These are phyloP conservation scores for Trichosporon faecale DNA, from an alignment of 1,284 basidiomycete genomes.

Conservation along the genomic window DNA sequence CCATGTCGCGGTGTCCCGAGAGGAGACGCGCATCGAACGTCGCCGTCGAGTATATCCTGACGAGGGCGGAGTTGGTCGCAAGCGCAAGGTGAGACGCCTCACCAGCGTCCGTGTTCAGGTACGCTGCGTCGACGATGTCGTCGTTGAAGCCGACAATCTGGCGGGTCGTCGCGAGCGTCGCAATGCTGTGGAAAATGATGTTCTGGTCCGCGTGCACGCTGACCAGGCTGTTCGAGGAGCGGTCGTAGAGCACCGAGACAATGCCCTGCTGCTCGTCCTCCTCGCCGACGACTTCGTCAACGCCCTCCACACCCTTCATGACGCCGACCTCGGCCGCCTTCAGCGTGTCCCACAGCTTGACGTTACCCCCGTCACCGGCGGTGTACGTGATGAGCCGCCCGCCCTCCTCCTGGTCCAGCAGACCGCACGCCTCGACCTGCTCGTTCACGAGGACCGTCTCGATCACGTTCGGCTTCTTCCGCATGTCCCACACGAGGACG, in stretches of 20 bases:
- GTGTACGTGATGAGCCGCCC: conserved; percentile 68
- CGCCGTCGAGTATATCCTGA: conserved; percentile 74
- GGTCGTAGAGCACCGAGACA: conserved; percentile 57
- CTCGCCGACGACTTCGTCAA: conserved; percentile 59
- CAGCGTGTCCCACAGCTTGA: conserved; percentile 78
- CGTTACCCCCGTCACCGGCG: conserved; percentile 78
- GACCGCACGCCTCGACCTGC: conserved; percentile 78
- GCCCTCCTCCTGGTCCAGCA: conserved; percentile 53
- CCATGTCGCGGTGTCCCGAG: conserved; percentile 85
- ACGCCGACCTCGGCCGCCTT: conserved; percentile 64
- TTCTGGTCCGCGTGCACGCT: conserved; percentile 97
- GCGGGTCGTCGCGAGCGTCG: conserved; percentile 62
- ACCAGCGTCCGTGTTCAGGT: conserved; percentile 57
- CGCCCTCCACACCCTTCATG: conserved; percentile 54
- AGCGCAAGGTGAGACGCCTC: conserved; percentile 67
- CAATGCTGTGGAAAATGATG: conserved; percentile 79
- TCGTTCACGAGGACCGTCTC: conserved; percentile 84
- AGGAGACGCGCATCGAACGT: conserved; percentile 76
- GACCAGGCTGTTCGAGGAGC: conserved; percentile 64
- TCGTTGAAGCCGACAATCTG: conserved; percentile 97
- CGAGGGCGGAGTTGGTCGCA: conserved; percentile 90
- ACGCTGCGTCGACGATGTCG: conserved; percentile 86
- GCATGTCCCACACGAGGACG: conserved; percentile 80
- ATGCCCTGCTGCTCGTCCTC: conserved; percentile 64
- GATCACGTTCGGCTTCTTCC: conserved; percentile 57